Evolutionary conservation across 805 yeast genomes (phyloP).

Genomic region (Sugiyamaella mastotermitis): DNA sequence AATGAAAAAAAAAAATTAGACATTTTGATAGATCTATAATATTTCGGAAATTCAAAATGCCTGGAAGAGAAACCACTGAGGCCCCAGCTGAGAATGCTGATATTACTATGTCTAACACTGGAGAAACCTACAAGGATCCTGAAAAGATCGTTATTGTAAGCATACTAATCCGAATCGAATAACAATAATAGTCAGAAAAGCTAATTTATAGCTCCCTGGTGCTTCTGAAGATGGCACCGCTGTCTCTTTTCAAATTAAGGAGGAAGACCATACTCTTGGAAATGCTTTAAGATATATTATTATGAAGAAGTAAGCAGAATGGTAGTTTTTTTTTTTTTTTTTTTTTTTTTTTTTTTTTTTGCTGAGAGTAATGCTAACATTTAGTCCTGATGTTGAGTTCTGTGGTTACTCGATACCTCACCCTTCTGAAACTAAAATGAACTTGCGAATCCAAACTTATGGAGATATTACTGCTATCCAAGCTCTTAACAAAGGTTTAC

Average conservation of each 20-base stretch:
- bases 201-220: constrained; percentile 54
- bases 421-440: constrained; percentile 87
- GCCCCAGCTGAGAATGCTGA: constrained; percentile 14
- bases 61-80: too few relatives aligned
- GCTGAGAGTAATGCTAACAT: constrained; percentile 1
- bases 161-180: constrained; percentile 3
- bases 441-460: constrained; percentile 90
- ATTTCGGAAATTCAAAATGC: too few relatives aligned
- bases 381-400: constrained; percentile 85
- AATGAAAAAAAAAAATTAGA: too few relatives aligned
- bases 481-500: constrained; percentile 86
- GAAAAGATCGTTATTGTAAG: constrained; percentile 28
- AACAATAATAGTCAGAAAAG: background rate
- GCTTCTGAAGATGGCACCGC: constrained; percentile 89
- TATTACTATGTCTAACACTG: constrained; percentile 11
- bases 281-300: constrained; percentile 89
- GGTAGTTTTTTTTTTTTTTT: too few relatives aligned
- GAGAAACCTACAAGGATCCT: constrained; percentile 20
- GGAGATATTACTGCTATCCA: constrained; percentile 81
- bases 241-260: constrained; percentile 86
- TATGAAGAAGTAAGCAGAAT: constrained; percentile 72
- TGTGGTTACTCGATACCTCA: constrained; percentile 99
- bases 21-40: too few relatives aligned
- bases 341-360: too few relatives aligned
- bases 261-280: constrained; percentile 96